Base-by-base conservation (phyloP, 495 filamentous ascomycete species). In the Penicillium pancosmium region DNA sequence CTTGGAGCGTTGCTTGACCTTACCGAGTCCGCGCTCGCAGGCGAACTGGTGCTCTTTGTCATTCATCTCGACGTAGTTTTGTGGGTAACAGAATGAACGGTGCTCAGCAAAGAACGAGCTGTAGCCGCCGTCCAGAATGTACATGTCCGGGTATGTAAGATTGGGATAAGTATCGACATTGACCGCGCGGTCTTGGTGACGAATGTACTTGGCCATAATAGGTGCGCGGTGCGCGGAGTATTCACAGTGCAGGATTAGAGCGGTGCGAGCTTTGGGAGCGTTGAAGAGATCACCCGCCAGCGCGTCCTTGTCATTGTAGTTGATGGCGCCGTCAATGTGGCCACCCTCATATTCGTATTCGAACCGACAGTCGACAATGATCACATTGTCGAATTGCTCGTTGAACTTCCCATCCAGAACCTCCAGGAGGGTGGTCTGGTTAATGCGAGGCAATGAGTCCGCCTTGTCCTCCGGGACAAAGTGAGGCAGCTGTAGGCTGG, bases 291-390 rank as follows among this genome's bases (percentile, higher is more conserved):
- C 82, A 51, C 77, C 76, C 1, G 92, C 86, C 57, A 99, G 78
- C 33, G 85, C 72, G 61, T 98, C 93, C 73, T 96, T 98, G 73
- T 96, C 91, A 69, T 97, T 97, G 78, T 89, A 91, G 76, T 99
- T 99, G 66, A 96, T 76, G 34, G 95, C 95, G 0, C 90, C 89
- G 50, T 90, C 82, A 60, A 99, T 96, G 68, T 99, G 95, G 16
- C 95, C 95, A 46, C 95, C 95, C 33, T 96, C 88, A 71, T 93
- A 99, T 74, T 99, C 95, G 71, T 98, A 99, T 74, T 98, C 95
- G 70, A 99, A 99, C 11, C 94, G 90, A 69, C 95, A 99, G 67
- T 99, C 95, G 52, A 99, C 86, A 62, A 99, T 79, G 71, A 94
- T 81, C 60, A 88, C 86, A 58, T 91, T 82, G 52, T 90, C 86